These are phyloP conservation scores for Cardamine occulta DNA, from an alignment of 345 rosid species.

Conservation along the genomic window DNA sequence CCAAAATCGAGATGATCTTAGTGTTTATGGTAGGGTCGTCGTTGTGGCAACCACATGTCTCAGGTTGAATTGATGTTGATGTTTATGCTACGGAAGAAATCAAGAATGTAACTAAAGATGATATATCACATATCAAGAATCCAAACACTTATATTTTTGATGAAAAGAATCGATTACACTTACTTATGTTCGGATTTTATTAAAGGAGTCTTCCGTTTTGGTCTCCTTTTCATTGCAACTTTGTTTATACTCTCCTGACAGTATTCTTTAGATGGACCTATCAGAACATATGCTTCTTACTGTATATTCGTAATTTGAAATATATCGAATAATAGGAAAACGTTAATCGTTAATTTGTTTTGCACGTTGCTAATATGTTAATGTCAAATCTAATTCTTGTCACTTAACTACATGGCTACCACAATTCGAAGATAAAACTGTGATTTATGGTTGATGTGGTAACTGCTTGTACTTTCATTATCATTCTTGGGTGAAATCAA, in stretches of 20 bases:
- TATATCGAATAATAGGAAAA: neutral
- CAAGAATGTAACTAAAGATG: constrained; percentile 29
- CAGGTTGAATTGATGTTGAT: constrained; percentile 63
- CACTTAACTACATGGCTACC: neutral
- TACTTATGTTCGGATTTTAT: constrained; percentile 74
- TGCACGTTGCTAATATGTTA: neutral
- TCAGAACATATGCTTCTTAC: constrained; percentile 30
- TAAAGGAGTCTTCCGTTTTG: constrained; percentile 68
- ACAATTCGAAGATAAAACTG: neutral
- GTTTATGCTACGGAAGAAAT: constrained; percentile 12
- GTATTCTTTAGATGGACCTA: constrained; percentile 52
- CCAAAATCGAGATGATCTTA: constrained; percentile 63
- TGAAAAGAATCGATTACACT: constrained; percentile 40
- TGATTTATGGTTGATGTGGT: neutral
- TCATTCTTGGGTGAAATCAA: neutral
- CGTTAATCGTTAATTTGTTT: neutral
- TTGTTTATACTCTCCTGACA: constrained; percentile 48
- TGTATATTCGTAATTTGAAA: constrained; percentile 26
- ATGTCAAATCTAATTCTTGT: neutral
- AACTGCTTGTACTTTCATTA: neutral
- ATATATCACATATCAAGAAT: constrained; percentile 33
- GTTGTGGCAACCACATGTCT: constrained; percentile 50
- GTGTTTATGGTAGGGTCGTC: constrained; percentile 49
- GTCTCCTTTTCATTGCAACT: constrained; percentile 46
- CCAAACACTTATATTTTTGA: neutral